These are phyloP conservation scores for Candida buenavistaensis DNA, from an alignment of 1,139 yeast genomes.

Conservation along the genomic window DNA sequence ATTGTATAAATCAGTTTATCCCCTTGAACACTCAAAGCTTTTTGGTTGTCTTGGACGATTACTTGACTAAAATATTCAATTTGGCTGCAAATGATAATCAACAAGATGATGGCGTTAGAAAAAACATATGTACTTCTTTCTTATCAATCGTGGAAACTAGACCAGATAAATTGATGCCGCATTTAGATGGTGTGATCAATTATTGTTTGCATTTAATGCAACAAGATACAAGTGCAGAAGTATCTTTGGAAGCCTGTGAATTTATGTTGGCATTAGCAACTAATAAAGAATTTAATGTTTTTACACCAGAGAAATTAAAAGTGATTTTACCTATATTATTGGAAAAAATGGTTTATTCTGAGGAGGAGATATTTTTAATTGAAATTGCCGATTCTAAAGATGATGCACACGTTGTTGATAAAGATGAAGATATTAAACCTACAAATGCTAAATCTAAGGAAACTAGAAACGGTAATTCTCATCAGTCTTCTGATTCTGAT, in stretches of 20 bases:
- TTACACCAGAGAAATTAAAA: constrained; percentile 54
- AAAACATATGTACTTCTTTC: constrained; percentile 78
- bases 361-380: constrained; percentile 71
- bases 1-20: constrained; percentile 77
- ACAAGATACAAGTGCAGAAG: constrained; percentile 56
- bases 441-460: constrained; percentile 67
- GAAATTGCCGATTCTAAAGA: constrained; percentile 72
- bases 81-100: constrained; percentile 54
- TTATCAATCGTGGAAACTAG: constrained; percentile 70
- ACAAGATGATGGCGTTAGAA: constrained; percentile 56
- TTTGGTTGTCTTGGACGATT: constrained; percentile 63
- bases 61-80: constrained; percentile 60
- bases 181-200: constrained; percentile 79
- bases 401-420: constrained; percentile 68
- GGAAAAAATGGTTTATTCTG: constrained; percentile 84
- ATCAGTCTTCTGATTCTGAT: constrained; percentile 37
- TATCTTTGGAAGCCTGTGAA: constrained; percentile 91
- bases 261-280: constrained; percentile 79
- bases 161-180: constrained; percentile 80
- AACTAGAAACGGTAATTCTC: constrained; percentile 36
- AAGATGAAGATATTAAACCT: constrained; percentile 86
- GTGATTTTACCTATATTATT: constrained; percentile 73
- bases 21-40: constrained; percentile 68
- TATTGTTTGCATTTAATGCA: constrained; percentile 82
- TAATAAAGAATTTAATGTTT: constrained; percentile 47